Base-by-base conservation (phyloP, 768 basidiomycete species). In the Chalciporus pseudorubinellus region DNA sequence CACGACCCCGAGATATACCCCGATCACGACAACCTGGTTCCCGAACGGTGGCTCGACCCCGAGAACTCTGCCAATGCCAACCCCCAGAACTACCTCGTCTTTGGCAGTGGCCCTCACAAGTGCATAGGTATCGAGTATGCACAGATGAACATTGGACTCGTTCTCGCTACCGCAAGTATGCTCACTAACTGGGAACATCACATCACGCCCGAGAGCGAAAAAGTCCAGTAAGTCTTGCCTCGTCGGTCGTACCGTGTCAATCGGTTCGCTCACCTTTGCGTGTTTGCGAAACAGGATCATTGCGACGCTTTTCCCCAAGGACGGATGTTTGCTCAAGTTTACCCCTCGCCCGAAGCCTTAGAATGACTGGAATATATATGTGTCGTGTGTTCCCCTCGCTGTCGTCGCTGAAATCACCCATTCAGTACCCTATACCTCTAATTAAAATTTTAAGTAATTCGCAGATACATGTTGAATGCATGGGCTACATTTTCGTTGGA, bases 241-340 rank as follows among this genome's bases (percentile, higher is more conserved):
- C 19, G 0, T 0, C 16, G 46, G 12, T 29, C 34, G 41, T 49
- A n/a, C 6, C 3, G 10, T 47, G 9, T 44, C 58, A 20, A 53
- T 22, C n/a, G 33, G 2, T 33, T 41, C 7, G 19, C 28, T 39
- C 34, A 51, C 50, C 6, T 14, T 34, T n/a, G 33, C 33, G 13
- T 16, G 6, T 18, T 29, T 29, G 36, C 9, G 29, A 31, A 57
- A 24, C 57, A 92, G 89, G 44, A 92, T 98, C 56, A 92, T 98
- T 59, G 91, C 95, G n/a, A 97, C 93, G 19, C 72, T 98, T 39
- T 99, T 99, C 83, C 97, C 97, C 11, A 86, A 90, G 69, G 95
- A 98, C 63, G 92, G 91, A 39, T 92, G 92, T 60, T 71, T 81
- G 51, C 77, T 98, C 56, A 89, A 84, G 64, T 80, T 95, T 59